These are phyloP conservation scores for Psophocarpus tetragonolobus DNA, from an alignment of 306 rosid genomes.

Conservation along the genomic window DNA sequence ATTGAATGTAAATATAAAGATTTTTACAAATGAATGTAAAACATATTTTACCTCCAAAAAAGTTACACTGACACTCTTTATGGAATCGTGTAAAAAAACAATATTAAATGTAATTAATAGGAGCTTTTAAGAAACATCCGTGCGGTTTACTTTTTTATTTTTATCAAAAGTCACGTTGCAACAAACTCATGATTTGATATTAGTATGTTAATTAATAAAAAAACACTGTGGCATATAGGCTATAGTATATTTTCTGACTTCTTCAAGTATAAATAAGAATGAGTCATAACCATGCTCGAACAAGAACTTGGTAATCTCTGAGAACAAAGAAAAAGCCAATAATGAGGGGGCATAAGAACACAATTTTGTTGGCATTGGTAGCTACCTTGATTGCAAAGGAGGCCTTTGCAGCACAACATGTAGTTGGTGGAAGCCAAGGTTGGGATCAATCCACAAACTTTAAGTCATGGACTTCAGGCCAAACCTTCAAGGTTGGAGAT, in stretches of 20 bases:
- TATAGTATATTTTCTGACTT: neutral
- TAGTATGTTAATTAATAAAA: neutral
- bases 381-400: constrained; percentile 46
- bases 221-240: neutral
- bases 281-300: constrained; percentile 14
- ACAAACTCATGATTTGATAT: constrained; percentile 20
- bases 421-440: constrained; percentile 91
- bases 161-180: neutral
- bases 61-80: too few relatives aligned
- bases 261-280: constrained; percentile 40
- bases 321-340: neutral
- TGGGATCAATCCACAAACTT: constrained; percentile 83
- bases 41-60: too few relatives aligned
- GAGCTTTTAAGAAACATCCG: too few relatives aligned
- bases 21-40: too few relatives aligned
- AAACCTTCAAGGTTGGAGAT: constrained; percentile 82
- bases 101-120: too few relatives aligned
- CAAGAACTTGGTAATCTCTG: neutral
- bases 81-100: too few relatives aligned
- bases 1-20: too few relatives aligned
- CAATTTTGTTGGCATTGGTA: constrained; percentile 43
- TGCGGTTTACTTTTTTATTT: too few relatives aligned
- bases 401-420: constrained; percentile 54
- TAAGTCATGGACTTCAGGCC: constrained; percentile 65
- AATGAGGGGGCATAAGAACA: constrained; percentile 63